A percentile compares a stretch with the other conserved stretches of the same genome.
phyloP scores from a whole-genome alignment of 441 rosid genomes.

The Adansonia gregorii region DNA sequence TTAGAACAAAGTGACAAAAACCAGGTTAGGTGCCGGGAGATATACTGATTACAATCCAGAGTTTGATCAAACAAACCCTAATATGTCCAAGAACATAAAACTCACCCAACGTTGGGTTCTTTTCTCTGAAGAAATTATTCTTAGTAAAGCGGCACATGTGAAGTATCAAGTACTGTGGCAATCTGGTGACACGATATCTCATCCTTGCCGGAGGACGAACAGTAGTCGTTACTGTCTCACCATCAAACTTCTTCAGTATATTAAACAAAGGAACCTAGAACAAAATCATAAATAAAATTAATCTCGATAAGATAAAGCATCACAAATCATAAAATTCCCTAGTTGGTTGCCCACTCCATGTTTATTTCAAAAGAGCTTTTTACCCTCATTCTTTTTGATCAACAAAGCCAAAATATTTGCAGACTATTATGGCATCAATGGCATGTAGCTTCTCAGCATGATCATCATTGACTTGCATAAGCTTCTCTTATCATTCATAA shows the following conservation, averaged over 20 bases:
- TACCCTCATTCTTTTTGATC: not conserved
- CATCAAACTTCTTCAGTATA: constrained; percentile 91
- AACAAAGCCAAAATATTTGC: not conserved
- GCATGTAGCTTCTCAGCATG: not conserved
- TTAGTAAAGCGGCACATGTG: constrained; percentile 93
- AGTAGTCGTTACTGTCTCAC: constrained; percentile 82
- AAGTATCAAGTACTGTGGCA: constrained; percentile 84
- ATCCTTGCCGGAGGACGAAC: constrained; percentile 91
- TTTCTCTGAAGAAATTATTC: constrained; percentile 91
- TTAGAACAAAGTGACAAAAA: not conserved
- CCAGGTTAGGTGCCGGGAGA: not conserved
- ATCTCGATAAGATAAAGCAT: not conserved
- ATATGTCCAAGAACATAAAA: constrained; percentile 6
- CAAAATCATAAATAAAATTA: constrained; percentile 5
- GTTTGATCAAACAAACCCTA: constrained; percentile 6
- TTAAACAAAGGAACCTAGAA: constrained; percentile 83
- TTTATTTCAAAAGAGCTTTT: not conserved
- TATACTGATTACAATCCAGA: not conserved
- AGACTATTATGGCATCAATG: not conserved
- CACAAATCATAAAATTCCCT: not conserved
- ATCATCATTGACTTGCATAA: not conserved
- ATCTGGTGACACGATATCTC: constrained; percentile 76
- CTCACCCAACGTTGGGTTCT: constrained; percentile 91
- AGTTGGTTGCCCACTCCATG: not conserved
- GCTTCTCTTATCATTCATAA: not conserved